Evolutionary conservation across 495 filamentous ascomycete species (phyloP).

Genomic region (Peziza echinospora): DNA sequence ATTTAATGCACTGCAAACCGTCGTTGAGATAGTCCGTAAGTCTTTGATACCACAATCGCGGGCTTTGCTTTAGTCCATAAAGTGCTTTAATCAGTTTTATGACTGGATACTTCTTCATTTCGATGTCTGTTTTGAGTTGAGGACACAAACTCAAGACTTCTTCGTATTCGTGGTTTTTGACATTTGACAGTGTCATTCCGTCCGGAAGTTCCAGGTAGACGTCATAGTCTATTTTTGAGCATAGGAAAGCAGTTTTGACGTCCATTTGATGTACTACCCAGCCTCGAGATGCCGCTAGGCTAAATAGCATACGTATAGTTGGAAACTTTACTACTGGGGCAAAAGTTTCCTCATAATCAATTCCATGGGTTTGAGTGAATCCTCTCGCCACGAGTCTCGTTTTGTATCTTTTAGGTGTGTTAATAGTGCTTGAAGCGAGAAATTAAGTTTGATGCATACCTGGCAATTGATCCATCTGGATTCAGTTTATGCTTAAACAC

Average conservation of each 20-base stretch:
- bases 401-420: too few relatives aligned
- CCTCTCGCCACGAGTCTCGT: conserved; percentile 8
- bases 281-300: not conserved
- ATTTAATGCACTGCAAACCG: not conserved
- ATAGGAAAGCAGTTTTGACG: conserved; percentile 7
- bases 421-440: too few relatives aligned
- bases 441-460: too few relatives aligned
- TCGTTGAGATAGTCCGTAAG: conserved; percentile 1
- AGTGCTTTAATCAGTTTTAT: conserved; percentile 2
- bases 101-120: too few relatives aligned
- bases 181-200: too few relatives aligned
- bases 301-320: conserved; percentile 3
- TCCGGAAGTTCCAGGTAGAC: conserved; percentile 4
- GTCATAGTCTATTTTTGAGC: not conserved
- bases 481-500: too few relatives aligned
- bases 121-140: too few relatives aligned
- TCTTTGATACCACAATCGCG: conserved; percentile 2
- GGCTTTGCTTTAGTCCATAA: conserved; percentile 4
- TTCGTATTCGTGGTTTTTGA: too few relatives aligned
- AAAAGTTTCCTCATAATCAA: conserved; percentile 10
- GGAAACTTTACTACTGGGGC: conserved; percentile 2
- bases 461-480: too few relatives aligned
- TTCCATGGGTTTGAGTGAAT: conserved; percentile 5
- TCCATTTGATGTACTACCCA: conserved; percentile 4
- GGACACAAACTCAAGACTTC: too few relatives aligned